Evolutionary conservation across 2,329 filamentous ascomycete species (phyloP).

Genomic region (Chlorencoelia australis): DNA sequence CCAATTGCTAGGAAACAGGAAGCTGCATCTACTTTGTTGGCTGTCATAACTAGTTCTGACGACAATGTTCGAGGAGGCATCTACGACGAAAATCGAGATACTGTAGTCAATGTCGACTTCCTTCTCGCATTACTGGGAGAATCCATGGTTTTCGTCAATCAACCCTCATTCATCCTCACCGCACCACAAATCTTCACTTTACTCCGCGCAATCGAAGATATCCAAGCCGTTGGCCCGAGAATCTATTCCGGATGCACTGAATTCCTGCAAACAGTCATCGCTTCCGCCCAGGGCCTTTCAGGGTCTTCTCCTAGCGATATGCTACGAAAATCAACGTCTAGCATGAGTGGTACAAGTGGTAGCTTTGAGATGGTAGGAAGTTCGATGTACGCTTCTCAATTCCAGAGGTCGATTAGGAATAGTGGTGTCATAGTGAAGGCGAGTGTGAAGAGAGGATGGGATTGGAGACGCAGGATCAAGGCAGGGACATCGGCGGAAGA

Average conservation of each 20-base stretch:
- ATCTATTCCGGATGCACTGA: constrained; percentile 68
- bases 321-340: constrained; percentile 52
- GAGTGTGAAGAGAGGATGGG: constrained; percentile 56
- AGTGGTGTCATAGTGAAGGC: constrained; percentile 39
- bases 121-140: constrained; percentile 77
- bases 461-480: constrained; percentile 53
- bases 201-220: constrained; percentile 69
- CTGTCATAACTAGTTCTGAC: constrained; percentile 76
- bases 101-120: constrained; percentile 82
- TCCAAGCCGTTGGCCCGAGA: constrained; percentile 63
- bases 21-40: constrained; percentile 63
- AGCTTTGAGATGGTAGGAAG: constrained; percentile 60
- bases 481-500: constrained; percentile 53
- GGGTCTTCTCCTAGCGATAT: constrained; percentile 56
- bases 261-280: constrained; percentile 65
- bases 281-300: constrained; percentile 54
- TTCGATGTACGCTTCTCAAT: constrained; percentile 55
- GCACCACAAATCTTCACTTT: constrained; percentile 64
- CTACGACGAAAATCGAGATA: constrained; percentile 70
- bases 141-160: constrained; percentile 64
- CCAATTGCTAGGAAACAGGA: constrained; percentile 55
- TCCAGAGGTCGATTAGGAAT: constrained; percentile 49
- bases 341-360: constrained; percentile 41
- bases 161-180: constrained; percentile 50
- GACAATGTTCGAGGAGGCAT: constrained; percentile 88